Evolutionary conservation across 495 filamentous ascomycete genomes (phyloP), one percentile per base, ranked within the genome.

Genomic region (Cairneyella variabilis): DNA sequence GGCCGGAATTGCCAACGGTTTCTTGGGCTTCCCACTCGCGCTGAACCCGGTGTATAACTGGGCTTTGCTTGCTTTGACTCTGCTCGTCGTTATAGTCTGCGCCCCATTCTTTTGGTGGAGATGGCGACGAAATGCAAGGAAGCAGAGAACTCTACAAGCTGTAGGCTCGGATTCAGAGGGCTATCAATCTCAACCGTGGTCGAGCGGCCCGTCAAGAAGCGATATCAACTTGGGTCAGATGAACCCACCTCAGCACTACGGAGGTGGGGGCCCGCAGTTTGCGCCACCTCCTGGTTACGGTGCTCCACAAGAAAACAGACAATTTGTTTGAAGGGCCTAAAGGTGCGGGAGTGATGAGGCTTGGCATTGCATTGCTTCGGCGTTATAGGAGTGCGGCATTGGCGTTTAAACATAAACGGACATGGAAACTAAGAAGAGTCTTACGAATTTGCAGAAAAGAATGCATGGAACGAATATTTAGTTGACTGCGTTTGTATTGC

Each of bases 1-100:
- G 12, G 28, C 74, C 3, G 81, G 78, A 8, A 66, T 79, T 17
- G 50, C 71, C 16, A 80, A 81, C 54, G 79, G 71, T 22, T 74
- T 72, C 54, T 62, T 78, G 26, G 71, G 71, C 28, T 73, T 73
- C 58, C 66, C 64, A 3, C 62, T 73, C 11, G 70, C 71, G 17
- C 62, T 66, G 8, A 64, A 66, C 37, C 30, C 63, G 3, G 44
- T 61, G 20, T 73, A 70, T 58, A 64, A 66, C 48, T 64, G 57
- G 54, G 58, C 67, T 17, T 56, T 72, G 18, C 52, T 64, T n/a
- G 69, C 59, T 3, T 43, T 73, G 2, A 48, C 67, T 14, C 22
- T 66, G 18, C 57, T 64, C 0, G 61, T 58, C 27, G 49, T 71
- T 22, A 27, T 69, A 11, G 44, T 65, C 40, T 28, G 64, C 16